Conservation (phyloP, 768 basidiomycete genomes). For the Boletus rubroflammeus region DNA sequence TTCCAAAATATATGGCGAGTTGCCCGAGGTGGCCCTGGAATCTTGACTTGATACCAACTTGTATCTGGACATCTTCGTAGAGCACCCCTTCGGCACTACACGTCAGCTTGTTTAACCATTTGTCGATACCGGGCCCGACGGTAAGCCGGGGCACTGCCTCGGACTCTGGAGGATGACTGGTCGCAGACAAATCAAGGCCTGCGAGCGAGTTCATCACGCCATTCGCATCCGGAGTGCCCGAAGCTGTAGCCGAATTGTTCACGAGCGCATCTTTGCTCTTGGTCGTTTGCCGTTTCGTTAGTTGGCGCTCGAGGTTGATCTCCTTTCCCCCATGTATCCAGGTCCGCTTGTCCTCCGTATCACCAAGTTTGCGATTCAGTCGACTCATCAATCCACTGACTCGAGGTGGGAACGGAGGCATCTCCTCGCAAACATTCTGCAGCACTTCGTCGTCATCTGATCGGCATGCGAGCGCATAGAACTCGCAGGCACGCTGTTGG, state of each 20-base stretch:
- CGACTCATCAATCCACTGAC: conserved; percentile 86
- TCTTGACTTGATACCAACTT: conserved; percentile 94
- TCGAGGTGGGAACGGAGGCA: conserved; percentile 97
- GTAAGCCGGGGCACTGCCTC: conserved; percentile 51
- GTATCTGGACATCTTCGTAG: conserved; percentile 93
- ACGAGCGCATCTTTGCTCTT: conserved; percentile 31
- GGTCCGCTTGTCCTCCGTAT: conserved; percentile 92
- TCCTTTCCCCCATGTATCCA: conserved; percentile 97
- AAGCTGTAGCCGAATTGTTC: conserved; percentile 36
- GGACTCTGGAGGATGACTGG: conserved; percentile 16
- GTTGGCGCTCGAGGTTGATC: conserved; percentile 75
- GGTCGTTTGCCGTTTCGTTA: conserved; percentile 50
- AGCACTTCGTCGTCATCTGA: conserved; percentile 90
- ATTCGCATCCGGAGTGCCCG: conserved; percentile 36
- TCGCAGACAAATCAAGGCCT: conserved; percentile 68
- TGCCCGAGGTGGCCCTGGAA: conserved; percentile 95
- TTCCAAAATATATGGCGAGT: conserved; percentile 91
- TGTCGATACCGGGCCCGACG: conserved; percentile 70
- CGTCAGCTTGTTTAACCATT: conserved; percentile 84
- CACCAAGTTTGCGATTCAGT: conserved; percentile 84
- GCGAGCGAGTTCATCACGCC: conserved; percentile 73
- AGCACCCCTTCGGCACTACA: conserved; percentile 83
- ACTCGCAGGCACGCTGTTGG: conserved; percentile 98
- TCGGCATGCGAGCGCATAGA: conserved; percentile 80
- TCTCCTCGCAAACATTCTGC: conserved; percentile 95